A percentile compares a stretch with the other conserved stretches of the same genome.
Evolutionary conservation across 345 rosid species (phyloP).

Genomic region (Eucalyptus pauciflora): DNA sequence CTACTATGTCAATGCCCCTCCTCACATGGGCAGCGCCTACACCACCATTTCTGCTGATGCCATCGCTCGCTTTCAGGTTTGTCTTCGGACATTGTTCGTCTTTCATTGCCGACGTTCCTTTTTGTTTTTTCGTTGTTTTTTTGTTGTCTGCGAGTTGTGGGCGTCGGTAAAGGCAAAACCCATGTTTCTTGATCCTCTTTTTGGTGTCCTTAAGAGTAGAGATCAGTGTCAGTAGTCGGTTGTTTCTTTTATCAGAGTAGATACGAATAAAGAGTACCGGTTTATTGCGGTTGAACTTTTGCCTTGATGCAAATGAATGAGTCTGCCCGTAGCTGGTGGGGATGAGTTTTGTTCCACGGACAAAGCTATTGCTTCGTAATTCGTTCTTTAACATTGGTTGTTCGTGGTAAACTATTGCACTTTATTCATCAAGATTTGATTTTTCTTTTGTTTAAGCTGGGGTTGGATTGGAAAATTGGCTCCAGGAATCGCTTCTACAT

Average conservation of each 20-base stretch:
- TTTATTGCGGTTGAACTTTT: neutral
- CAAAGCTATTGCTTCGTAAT: neutral
- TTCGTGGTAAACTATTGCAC: neutral
- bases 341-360: neutral
- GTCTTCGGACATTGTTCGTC: neutral
- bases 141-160: neutral
- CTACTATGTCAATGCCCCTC: conserved; percentile 98
- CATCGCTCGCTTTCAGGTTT: conserved; percentile 88
- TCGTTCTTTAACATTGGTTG: neutral
- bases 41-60: conserved; percentile 97
- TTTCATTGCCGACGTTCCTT: neutral
- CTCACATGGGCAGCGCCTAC: conserved; percentile 99
- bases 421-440: neutral
- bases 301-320: neutral
- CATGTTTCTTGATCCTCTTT: neutral
- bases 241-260: neutral
- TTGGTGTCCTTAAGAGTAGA: neutral
- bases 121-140: neutral
- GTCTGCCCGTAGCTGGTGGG: neutral
- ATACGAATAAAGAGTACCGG: neutral
- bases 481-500: neutral
- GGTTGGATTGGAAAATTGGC: neutral
- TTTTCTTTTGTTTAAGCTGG: neutral
- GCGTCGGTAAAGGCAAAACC: neutral
- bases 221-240: neutral